Evolutionary conservation across 192 early-diverging fungal species (phyloP), one percentile per base, ranked within the genome.

Genomic region (Geranomyces michiganensis): DNA sequence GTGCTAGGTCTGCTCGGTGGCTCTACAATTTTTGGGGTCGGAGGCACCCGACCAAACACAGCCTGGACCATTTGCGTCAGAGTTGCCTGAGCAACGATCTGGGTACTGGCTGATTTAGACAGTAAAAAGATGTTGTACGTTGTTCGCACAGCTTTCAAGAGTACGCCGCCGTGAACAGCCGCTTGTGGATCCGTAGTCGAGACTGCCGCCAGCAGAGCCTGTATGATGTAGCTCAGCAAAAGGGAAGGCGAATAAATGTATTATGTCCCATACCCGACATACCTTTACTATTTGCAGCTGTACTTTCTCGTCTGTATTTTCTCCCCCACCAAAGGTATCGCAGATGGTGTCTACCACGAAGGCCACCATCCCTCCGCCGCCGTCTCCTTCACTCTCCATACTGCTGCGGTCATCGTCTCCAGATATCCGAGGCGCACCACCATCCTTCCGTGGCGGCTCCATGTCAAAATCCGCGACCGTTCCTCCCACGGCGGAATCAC

Each of bases 201-300:
- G 17, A 93, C 87, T 53, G 94, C 91, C 14, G 90, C 92, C 61
- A 93, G 81, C 33, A 97, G 79, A 0, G 95, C 95, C 84, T 88
- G 68, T 27, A 8, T 3, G 51, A 53, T 53, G 17, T 8, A 17
- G 51, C 15, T 53, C 24, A 41, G 14, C 7, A 55, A 3, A 4
- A 21, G 6, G n/a, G 59, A 29, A n/a, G 8, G 4, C 2, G 8
- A 4, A 19, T 4, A 36, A 4, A 5, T 24, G 29, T 43, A 66
- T 21, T 29, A 1, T 27, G 19, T 27, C 4, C 41, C 45, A 14
- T n/a, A 22, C 6, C 27, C 26, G 3, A 21, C 32, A 48, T 73
- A 85, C 88, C 79, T 95, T 95, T 60, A 96, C 87, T 12, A 97
- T 91, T 72, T 97, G 95, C 67, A 96, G 67, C 76, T 96, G 93